Evolutionary conservation across 2,329 filamentous ascomycete species (phyloP).

Genomic region (Clonostachys solani): DNA sequence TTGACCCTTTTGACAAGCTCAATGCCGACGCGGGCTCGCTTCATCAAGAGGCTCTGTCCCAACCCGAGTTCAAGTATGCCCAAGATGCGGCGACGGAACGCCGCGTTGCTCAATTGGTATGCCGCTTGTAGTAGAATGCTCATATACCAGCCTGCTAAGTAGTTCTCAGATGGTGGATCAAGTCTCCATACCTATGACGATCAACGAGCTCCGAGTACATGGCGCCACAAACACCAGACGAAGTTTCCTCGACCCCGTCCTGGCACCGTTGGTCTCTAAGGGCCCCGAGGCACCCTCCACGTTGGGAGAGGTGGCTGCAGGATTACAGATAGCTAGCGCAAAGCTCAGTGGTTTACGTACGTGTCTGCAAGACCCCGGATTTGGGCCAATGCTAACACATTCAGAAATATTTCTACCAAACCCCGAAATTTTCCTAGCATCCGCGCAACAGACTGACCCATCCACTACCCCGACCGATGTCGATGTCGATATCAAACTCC

Average conservation of each 20-base stretch:
- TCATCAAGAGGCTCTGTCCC: constrained; percentile 30
- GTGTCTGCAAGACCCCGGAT: constrained; percentile 10
- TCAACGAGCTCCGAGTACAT: constrained; percentile 80
- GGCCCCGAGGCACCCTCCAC: constrained; percentile 68
- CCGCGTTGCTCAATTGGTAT: constrained; percentile 30
- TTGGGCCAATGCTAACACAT: background rate
- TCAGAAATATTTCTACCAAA: constrained; percentile 83
- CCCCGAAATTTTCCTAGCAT: constrained; percentile 75
- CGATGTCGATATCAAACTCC: constrained; percentile 77
- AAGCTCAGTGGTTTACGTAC: constrained; percentile 79
- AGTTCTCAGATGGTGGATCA: constrained; percentile 54
- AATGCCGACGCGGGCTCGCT: constrained; percentile 28
- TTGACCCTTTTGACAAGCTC: constrained; percentile 33
- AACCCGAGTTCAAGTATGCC: constrained; percentile 24
- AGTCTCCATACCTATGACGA: constrained; percentile 79
- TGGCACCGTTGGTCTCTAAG: constrained; percentile 71
- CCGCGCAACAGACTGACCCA: constrained; percentile 59
- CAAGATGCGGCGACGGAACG: constrained; percentile 33
- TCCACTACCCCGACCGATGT: constrained; percentile 72
- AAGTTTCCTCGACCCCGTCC: constrained; percentile 76
- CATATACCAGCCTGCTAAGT: constrained; percentile 8
- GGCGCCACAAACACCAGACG: constrained; percentile 80
- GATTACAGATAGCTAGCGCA: constrained; percentile 64
- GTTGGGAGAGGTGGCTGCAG: constrained; percentile 71
- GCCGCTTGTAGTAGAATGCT: background rate